Evolutionary conservation across 352 stramenopile species (phyloP).

Genomic region (Phytopythium chamaehyphon): DNA sequence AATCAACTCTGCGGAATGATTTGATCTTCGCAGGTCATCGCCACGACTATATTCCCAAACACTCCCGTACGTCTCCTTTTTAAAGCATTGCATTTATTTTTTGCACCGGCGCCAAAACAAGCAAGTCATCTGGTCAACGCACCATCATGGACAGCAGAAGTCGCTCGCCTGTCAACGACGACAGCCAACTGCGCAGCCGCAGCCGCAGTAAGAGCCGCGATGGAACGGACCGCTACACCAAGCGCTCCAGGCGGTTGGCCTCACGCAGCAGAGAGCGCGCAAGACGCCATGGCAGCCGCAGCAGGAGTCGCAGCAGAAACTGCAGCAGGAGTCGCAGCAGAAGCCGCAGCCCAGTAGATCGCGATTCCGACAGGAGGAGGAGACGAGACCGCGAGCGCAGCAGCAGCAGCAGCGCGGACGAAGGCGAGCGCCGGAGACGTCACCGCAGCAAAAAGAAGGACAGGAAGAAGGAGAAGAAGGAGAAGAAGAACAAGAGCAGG

Average conservation of each 20-base stretch:
- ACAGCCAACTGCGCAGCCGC: background rate
- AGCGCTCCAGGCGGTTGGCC: constrained; percentile 8
- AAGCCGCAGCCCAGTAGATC: background rate
- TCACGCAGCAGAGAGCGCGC: constrained; percentile 8
- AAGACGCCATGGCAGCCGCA: constrained; percentile 6
- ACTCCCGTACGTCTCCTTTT: constrained; percentile 1
- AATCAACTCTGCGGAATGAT: constrained; percentile 64
- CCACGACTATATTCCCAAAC: background rate
- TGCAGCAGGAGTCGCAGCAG: constrained; percentile 10
- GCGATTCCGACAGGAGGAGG: constrained; percentile 3
- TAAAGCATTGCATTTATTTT: no score
- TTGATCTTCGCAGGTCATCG: no score
- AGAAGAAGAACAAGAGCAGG: constrained; percentile 19
- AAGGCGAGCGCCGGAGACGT: constrained; percentile 17
- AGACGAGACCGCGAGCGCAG: constrained; percentile 8
- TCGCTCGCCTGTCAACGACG: background rate
- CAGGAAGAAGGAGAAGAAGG: constrained; percentile 29
- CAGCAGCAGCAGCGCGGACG: constrained; percentile 8
- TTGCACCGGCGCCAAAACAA: no score
- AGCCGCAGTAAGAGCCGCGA: constrained; percentile 15
- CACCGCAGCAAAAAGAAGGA: constrained; percentile 17
- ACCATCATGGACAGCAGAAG: background rate
- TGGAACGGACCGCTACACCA: constrained; percentile 1
- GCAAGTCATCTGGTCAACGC: background rate
- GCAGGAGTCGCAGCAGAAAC: constrained; percentile 7